These are phyloP conservation scores for Microdochium paspali DNA, from an alignment of 2,329 filamentous ascomycete genomes.

Conservation along the genomic window DNA sequence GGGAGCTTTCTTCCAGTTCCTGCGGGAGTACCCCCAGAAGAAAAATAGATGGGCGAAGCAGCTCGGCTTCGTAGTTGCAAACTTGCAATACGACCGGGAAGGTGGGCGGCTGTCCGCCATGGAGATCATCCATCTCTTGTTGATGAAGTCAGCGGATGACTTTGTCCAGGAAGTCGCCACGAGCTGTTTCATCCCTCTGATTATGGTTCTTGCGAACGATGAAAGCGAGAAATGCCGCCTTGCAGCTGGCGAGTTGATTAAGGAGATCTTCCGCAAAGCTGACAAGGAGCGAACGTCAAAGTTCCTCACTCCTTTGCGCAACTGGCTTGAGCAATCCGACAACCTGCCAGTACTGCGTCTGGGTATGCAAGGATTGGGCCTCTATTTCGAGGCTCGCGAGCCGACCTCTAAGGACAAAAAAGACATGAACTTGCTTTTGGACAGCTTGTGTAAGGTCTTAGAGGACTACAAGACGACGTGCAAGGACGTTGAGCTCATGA, in stretches of 20 bases:
- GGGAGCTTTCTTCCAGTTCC: slow-evolving; percentile 86
- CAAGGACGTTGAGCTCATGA: slow-evolving; percentile 61
- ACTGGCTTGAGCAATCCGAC: slow-evolving; percentile 68
- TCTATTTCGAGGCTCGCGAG: slow-evolving; percentile 68
- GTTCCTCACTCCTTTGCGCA: slow-evolving; percentile 61
- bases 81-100: slow-evolving; percentile 81
- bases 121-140: slow-evolving; percentile 79
- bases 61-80: slow-evolving; percentile 78
- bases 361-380: slow-evolving; percentile 70
- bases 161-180: slow-evolving; percentile 74
- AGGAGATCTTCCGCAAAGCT: slow-evolving; percentile 69
- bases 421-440: slow-evolving; percentile 56
- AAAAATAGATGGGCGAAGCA: slow-evolving; percentile 85
- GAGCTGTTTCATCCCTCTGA: slow-evolving; percentile 76
- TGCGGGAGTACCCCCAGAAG: slow-evolving; percentile 89
- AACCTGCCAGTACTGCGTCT: slow-evolving; percentile 63
- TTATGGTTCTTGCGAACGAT: slow-evolving; percentile 82
- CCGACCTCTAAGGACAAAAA: slow-evolving; percentile 51
- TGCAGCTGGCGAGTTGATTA: slow-evolving; percentile 70
- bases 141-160: slow-evolving; percentile 75
- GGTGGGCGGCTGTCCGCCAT: slow-evolving; percentile 87
- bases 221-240: slow-evolving; percentile 77
- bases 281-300: slow-evolving; percentile 62
- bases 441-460: slow-evolving; percentile 42
- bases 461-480: slow-evolving; percentile 42